Conservation (phyloP, 306 rosid genomes). For the Quercus aquifolioides region DNA sequence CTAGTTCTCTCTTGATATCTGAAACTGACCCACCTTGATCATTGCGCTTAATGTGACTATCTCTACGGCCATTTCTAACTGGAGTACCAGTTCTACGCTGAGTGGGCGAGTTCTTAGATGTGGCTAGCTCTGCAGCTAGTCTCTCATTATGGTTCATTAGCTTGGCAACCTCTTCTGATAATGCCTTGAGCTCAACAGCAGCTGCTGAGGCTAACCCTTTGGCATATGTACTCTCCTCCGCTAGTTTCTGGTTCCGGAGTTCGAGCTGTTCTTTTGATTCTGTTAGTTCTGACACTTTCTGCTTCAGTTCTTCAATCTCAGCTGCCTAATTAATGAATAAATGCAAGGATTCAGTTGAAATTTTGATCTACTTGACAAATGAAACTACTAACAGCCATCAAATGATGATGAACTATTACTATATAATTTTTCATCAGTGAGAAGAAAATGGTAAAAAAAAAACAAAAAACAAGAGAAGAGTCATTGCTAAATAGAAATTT, state of each 20-base stretch:
- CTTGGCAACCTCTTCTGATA: conserved; percentile 95
- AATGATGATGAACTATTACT: not conserved
- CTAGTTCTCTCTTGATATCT: conserved; percentile 75
- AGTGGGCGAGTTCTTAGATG: conserved; percentile 65
- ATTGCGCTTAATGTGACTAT: conserved; percentile 48
- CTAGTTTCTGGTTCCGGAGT: conserved; percentile 74
- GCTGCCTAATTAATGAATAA: conserved; percentile 34
- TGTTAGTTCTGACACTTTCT: conserved; percentile 55
- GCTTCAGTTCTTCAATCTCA: conserved; percentile 72
- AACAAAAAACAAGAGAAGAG: too few species aligned
- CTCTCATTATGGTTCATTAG: conserved; percentile 89
- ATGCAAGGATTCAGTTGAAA: conserved; percentile 15
- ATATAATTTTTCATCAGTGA: not conserved
- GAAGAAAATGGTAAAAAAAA: not conserved
- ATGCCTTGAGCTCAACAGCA: conserved; percentile 97
- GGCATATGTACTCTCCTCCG: conserved; percentile 95
- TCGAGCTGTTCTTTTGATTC: conserved; percentile 77
- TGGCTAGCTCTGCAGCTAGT: conserved; percentile 64
- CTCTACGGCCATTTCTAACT: conserved; percentile 76
- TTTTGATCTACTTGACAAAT: conserved; percentile 11
- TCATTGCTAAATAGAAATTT: conserved; percentile 2
- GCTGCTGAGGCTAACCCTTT: conserved; percentile 99
- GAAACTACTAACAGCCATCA: conserved; percentile 9
- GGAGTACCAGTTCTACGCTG: conserved; percentile 54
- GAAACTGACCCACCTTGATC: conserved; percentile 60